Percentiles rank a stretch among this genome's conserved stretches.
Conservation (phyloP, 768 basidiomycete genomes). For the Leccinum olivaceopallidum region DNA sequence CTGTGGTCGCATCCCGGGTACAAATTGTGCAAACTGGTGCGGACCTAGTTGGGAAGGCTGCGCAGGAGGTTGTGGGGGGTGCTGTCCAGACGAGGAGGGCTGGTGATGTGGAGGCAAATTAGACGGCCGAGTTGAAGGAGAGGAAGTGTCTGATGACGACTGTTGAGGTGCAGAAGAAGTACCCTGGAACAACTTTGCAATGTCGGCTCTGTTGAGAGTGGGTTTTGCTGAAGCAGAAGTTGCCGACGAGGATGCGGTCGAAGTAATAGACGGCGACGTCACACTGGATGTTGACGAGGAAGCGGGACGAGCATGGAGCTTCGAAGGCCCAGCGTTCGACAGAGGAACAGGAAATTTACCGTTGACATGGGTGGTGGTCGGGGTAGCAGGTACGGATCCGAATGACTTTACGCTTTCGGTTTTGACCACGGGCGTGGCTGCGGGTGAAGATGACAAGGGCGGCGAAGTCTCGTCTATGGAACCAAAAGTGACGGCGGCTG, state of each 20-base stretch:
- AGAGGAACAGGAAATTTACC: conserved; percentile 57
- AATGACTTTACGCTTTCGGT: conserved; percentile 79
- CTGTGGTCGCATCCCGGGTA: no score
- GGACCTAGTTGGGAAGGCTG: conserved; percentile 44
- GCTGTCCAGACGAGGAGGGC: conserved; percentile 38
- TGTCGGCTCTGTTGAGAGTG: conserved; percentile 36
- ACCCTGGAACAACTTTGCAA: conserved; percentile 43
- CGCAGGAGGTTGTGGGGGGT: conserved; percentile 40
- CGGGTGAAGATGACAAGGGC: conserved; percentile 81
- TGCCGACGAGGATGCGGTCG: conserved; percentile 32
- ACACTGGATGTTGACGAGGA: conserved; percentile 26
- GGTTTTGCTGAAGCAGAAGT: conserved; percentile 36
- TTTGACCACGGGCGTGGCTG: conserved; percentile 62
- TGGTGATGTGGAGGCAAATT: conserved; percentile 51
- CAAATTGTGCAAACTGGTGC: conserved; percentile 48
- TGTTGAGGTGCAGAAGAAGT: conserved; percentile 43
- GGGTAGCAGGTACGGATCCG: conserved; percentile 67
- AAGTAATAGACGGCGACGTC: conserved; percentile 33
- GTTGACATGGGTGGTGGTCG: conserved; percentile 50
- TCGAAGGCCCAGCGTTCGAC: conserved; percentile 40
- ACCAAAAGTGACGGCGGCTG: conserved; percentile 79
- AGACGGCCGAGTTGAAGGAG: conserved; percentile 55
- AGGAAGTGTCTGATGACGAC: conserved; percentile 54
- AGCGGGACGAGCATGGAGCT: conserved; percentile 30
- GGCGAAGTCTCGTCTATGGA: conserved; percentile 82